A percentile compares a stretch with the other conserved stretches of the same genome.
phyloP scores from a whole-genome alignment of 2,329 filamentous ascomycete species.

The Ophiostoma ulmi region DNA sequence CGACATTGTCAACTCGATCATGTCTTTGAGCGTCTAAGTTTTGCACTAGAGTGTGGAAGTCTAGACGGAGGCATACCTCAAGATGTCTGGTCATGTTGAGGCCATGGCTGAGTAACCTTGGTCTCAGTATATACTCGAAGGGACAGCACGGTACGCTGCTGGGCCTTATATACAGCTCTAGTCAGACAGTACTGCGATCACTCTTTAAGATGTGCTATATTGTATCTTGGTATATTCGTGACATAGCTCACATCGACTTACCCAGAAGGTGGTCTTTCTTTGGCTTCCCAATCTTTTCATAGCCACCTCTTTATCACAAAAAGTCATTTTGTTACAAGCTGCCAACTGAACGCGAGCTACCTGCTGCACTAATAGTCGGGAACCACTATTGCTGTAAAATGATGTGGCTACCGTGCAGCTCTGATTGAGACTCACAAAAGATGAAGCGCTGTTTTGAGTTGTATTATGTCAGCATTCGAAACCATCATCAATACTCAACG shows the following conservation, averaged over 20 bases:
- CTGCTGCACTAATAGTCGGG: neutral
- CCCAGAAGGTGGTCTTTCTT: neutral
- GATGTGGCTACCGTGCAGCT: neutral
- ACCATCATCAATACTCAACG: neutral
- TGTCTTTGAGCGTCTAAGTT: slow-evolving; percentile 80
- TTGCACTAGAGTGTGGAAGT: neutral
- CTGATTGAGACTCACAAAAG: neutral
- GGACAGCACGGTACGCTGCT: neutral
- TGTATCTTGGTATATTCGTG: neutral
- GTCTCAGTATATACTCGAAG: neutral
- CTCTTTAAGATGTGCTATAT: neutral
- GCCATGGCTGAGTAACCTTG: neutral
- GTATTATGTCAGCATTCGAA: neutral
- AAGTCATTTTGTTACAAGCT: slow-evolving; percentile 16
- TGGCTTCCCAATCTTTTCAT: slow-evolving; percentile 3
- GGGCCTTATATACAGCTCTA: neutral
- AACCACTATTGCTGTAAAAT: neutral
- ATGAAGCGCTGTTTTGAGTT: neutral
- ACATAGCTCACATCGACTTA: neutral
- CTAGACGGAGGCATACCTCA: neutral
- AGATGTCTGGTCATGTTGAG: neutral
- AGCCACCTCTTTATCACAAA: slow-evolving; percentile 12
- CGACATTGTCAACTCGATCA: slow-evolving; percentile 99
- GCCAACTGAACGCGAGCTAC: neutral
- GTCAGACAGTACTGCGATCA: neutral